A percentile compares a stretch with the other conserved stretches of the same genome.
Conservation (phyloP, 2,329 filamentous ascomycete genomes). For the Claviceps sp. region DNA sequence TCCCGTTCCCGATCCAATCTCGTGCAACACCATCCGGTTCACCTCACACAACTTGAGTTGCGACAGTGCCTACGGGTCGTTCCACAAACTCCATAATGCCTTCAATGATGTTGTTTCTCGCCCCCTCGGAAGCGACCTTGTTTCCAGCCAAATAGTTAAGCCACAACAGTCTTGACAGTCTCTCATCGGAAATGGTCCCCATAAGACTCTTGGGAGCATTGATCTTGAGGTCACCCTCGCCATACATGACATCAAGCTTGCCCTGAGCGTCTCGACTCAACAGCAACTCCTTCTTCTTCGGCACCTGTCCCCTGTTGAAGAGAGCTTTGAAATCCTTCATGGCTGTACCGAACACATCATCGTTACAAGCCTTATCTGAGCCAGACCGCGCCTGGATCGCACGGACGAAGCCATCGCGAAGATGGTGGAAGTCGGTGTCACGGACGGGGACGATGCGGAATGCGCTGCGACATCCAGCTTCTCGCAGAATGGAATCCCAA, state of each 20-base stretch:
- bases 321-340: constrained; percentile 67
- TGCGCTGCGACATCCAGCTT: constrained; percentile 57
- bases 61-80: constrained; percentile 75
- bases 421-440: constrained; percentile 86
- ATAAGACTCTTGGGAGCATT: constrained; percentile 37
- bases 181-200: constrained; percentile 64
- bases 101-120: constrained; percentile 69
- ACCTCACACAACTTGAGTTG: constrained; percentile 53
- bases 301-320: constrained; percentile 70
- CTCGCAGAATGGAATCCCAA: constrained; percentile 59
- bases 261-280: constrained; percentile 56
- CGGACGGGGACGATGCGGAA: constrained; percentile 81
- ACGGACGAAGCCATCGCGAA: constrained; percentile 82
- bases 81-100: constrained; percentile 82
- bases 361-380: constrained; percentile 40
- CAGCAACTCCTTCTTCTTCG: constrained; percentile 67
- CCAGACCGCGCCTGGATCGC: constrained; percentile 65
- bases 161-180: constrained; percentile 73
- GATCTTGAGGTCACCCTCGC: constrained; percentile 41
- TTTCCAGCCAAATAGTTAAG: constrained; percentile 78
- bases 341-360: constrained; percentile 63
- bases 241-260: constrained; percentile 52
- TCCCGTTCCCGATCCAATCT: background rate
- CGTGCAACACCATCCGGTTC: background rate
- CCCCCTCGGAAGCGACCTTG: constrained; percentile 73